Evolutionary conservation across 306 rosid genomes (phyloP).

Genomic region (Oxytropis ochrocephala): DNA sequence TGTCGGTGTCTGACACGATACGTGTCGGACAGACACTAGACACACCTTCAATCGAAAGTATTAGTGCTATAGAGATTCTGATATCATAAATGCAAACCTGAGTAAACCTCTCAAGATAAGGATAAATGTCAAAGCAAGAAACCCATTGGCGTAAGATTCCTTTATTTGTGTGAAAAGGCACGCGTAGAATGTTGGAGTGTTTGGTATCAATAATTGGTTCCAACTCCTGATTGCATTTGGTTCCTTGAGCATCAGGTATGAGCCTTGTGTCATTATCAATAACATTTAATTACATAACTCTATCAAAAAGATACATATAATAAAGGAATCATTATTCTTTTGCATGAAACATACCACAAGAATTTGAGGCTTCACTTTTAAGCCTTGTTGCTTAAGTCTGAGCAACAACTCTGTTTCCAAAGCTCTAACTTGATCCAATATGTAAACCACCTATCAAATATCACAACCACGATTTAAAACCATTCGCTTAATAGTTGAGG

Average conservation of each 20-base stretch:
- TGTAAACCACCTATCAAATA: slow-evolving; percentile 87
- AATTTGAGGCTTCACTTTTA: slow-evolving; percentile 71
- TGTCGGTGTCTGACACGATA: too few species aligned
- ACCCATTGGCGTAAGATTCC: slow-evolving; percentile 69
- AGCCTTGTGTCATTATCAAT: slow-evolving; percentile 42
- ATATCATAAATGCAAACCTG: too few species aligned
- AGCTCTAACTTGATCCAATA: slow-evolving; percentile 92
- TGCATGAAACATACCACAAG: slow-evolving; percentile 53
- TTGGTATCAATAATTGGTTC: slow-evolving; percentile 65
- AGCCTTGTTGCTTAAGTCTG: slow-evolving; percentile 71
- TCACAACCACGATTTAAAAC: too few species aligned
- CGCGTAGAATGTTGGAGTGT: slow-evolving; percentile 65
- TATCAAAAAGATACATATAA: too few species aligned
- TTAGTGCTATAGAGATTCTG: too few species aligned
- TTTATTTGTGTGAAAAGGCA: slow-evolving; percentile 61
- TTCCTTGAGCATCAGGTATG: slow-evolving; percentile 82
- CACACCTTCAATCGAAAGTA: too few species aligned
- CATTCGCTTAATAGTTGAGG: too few species aligned
- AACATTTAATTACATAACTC: not conserved
- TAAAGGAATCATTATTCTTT: not conserved
- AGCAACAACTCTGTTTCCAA: slow-evolving; percentile 66
- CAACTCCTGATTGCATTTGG: slow-evolving; percentile 68
- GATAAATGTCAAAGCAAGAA: too few species aligned
- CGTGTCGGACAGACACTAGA: too few species aligned
- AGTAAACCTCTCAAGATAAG: too few species aligned